phyloP scores from a whole-genome alignment of 768 basidiomycete genomes.

The Leucocoprinus birnbaumii region DNA sequence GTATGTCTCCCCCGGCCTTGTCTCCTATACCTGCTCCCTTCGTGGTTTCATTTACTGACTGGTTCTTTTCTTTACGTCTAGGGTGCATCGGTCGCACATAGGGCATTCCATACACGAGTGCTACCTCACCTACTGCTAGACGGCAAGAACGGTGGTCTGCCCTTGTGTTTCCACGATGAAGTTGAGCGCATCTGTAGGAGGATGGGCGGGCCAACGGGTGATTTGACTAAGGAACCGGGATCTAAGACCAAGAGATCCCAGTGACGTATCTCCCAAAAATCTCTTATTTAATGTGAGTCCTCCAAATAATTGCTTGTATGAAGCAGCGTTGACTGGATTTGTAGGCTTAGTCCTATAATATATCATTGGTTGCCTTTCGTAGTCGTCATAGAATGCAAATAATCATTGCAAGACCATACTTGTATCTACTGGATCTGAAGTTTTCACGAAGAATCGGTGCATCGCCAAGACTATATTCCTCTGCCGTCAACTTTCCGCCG shows the following conservation, averaged over 20 bases:
- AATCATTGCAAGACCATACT: neutral
- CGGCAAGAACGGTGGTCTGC: constrained; percentile 34
- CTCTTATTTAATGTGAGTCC: constrained; percentile 23
- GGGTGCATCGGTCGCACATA: constrained; percentile 47
- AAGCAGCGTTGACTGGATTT: neutral
- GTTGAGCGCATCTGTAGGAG: constrained; percentile 38
- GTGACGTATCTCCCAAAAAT: neutral
- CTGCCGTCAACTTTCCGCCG: neutral
- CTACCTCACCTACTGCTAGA: constrained; percentile 37
- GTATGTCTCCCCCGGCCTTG: constrained; percentile 37
- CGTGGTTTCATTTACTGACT: no score
- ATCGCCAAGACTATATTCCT: neutral
- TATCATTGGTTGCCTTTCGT: neutral
- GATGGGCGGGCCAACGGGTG: constrained; percentile 47
- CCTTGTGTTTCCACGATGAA: constrained; percentile 46
- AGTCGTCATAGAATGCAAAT: constrained; percentile 1
- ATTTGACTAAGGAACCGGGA: constrained; percentile 1
- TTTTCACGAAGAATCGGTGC: no score
- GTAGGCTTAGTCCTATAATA: constrained; percentile 6
- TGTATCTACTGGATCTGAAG: neutral
- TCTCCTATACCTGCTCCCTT: neutral
- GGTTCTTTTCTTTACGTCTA: constrained; percentile 17
- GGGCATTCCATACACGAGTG: constrained; percentile 47
- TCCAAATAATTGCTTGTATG: neutral
- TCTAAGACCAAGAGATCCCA: neutral